Percentiles rank a stretch among this genome's conserved stretches.
Conservation (phyloP, 257 asterid genomes). For the Parsonsia alboflavescens region DNA sequence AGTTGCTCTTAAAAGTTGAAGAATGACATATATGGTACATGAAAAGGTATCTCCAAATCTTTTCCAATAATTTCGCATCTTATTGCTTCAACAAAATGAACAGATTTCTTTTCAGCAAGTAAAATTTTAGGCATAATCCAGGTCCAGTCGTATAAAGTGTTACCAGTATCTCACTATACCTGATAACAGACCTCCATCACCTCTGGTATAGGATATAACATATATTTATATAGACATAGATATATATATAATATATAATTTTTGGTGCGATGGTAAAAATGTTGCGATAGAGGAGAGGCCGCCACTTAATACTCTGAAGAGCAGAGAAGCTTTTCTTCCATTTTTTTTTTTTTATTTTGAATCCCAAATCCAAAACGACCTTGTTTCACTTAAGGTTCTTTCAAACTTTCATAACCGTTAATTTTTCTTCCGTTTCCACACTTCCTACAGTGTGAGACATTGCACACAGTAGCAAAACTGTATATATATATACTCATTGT, state of each 20-base stretch:
- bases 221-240: not conserved
- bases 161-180: not conserved
- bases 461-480: too few species aligned
- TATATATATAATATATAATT: too few species aligned
- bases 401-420: too few species aligned
- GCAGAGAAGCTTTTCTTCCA: too few species aligned
- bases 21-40: not conserved
- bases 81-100: not conserved
- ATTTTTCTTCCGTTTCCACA: too few species aligned
- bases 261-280: too few species aligned
- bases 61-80: not conserved
- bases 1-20: not conserved
- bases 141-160: not conserved
- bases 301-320: too few species aligned
- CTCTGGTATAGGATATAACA: not conserved
- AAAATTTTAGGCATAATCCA: constrained; percentile 1
- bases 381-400: too few species aligned
- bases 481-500: not conserved
- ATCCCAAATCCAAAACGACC: too few species aligned
- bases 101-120: not conserved
- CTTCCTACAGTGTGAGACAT: too few species aligned
- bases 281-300: too few species aligned
- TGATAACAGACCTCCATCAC: not conserved
- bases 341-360: too few species aligned
- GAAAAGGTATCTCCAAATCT: not conserved